Evolutionary conservation across 108 stramenopile genomes (phyloP).

Genomic region (Conticribra guillardii): DNA sequence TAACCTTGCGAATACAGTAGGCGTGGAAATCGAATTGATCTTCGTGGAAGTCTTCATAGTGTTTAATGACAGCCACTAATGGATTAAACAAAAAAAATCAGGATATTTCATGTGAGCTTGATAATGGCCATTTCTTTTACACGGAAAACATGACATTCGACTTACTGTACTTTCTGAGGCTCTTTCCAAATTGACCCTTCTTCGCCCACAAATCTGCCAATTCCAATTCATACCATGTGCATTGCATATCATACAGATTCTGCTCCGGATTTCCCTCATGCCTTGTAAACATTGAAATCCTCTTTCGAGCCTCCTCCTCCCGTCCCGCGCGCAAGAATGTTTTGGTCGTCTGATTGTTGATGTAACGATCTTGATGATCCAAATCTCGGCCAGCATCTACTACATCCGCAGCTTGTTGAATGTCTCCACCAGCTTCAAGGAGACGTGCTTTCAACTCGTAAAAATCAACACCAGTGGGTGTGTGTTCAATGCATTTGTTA

Average conservation of each 20-base stretch:
- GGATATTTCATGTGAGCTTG: too few species aligned
- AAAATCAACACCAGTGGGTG: conserved; percentile 92
- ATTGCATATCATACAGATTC: conserved; percentile 97
- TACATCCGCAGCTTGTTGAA: conserved; percentile 84
- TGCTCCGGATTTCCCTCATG: conserved; percentile 95
- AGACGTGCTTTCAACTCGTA: conserved; percentile 88
- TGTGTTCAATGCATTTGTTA: conserved; percentile 90
- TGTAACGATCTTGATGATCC: conserved; percentile 96
- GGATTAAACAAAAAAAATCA: too few species aligned
- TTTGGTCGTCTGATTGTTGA: conserved; percentile 98
- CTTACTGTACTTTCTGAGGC: conserved; percentile 87
- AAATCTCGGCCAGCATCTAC: conserved; percentile 89
- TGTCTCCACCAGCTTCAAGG: conserved; percentile 86
- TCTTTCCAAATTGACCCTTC: conserved; percentile 71
- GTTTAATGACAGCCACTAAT: conserved; percentile 90
- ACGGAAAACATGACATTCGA: too few species aligned
- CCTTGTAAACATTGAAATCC: conserved; percentile 84
- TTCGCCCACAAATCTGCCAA: conserved; percentile 71
- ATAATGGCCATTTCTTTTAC: too few species aligned
- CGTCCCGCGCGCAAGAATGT: conserved; percentile 92
- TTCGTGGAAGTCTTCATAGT: conserved; percentile 96
- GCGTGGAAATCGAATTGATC: conserved; percentile 99
- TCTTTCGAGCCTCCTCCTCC: conserved; percentile 77
- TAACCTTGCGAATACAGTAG: conserved; percentile 97
- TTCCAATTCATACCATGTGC: conserved; percentile 97